A percentile compares a stretch with the other conserved stretches of the same genome.
Conservation (phyloP, 305 asterid genomes). For the Solanum hybrid region DNA sequence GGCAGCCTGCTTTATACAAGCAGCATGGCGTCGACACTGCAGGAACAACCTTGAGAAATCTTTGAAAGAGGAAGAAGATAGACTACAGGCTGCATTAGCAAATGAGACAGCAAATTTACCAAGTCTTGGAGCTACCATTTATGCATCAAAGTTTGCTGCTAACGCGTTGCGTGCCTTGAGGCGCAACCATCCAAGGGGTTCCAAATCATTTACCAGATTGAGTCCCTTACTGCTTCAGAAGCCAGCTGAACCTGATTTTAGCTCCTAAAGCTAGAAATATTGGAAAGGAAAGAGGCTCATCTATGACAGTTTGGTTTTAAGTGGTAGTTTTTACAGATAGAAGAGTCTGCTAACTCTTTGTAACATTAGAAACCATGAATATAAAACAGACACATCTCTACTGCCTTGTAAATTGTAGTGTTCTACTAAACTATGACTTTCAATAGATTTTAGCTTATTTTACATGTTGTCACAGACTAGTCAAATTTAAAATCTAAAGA, state of each 20-base stretch:
- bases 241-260: constrained; percentile 65
- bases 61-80: constrained; percentile 37
- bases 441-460: not conserved
- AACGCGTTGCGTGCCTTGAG: constrained; percentile 31
- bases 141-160: constrained; percentile 47
- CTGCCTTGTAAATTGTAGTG: not conserved
- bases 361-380: not conserved
- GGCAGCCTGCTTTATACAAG: constrained; percentile 61
- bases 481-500: not conserved
- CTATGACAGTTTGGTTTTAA: not conserved
- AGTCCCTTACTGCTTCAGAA: constrained; percentile 49
- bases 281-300: constrained; percentile 4
- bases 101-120: constrained; percentile 16
- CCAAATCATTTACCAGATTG: constrained; percentile 20
- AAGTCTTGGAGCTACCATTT: constrained; percentile 39
- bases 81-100: constrained; percentile 21
- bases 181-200: constrained; percentile 16
- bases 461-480: not conserved
- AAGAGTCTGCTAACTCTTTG: not conserved
- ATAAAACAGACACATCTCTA: not conserved
- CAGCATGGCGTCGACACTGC: constrained; percentile 45
- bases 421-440: not conserved
- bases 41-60: constrained; percentile 39
- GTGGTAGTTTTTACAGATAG: not conserved
- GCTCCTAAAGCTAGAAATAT: not conserved